Evolutionary conservation across 2,329 filamentous ascomycete genomes (phyloP).

Genomic region (Claviceps citrina): DNA sequence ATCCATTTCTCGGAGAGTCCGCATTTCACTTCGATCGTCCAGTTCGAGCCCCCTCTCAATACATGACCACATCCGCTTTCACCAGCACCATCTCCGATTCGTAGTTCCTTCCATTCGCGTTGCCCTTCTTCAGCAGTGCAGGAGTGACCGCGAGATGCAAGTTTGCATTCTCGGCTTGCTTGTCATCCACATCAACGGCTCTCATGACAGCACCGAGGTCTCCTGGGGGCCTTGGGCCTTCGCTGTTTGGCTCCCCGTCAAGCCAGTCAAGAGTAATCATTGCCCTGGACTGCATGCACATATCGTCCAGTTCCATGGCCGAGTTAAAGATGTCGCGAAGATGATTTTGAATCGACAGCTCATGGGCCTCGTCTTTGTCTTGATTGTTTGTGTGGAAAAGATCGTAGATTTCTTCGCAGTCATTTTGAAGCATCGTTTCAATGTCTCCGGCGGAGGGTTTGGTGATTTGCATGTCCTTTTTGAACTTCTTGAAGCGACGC

Average conservation of each 20-base stretch:
- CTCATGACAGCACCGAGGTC: neutral
- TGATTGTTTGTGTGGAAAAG: neutral
- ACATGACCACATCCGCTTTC: slow-evolving; percentile 1
- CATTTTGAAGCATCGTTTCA: neutral
- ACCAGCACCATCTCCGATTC: slow-evolving; percentile 3
- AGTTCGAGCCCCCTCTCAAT: neutral
- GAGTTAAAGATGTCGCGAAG: neutral
- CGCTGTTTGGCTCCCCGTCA: neutral
- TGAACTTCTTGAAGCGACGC: neutral
- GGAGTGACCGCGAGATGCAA: slow-evolving; percentile 5
- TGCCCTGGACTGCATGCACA: slow-evolving; percentile 1
- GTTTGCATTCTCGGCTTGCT: no score
- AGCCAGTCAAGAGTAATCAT: neutral
- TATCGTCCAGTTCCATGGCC: neutral
- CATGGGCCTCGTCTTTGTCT: neutral
- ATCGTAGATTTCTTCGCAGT: neutral
- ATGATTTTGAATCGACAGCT: neutral
- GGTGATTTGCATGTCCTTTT: neutral
- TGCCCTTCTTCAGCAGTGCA: slow-evolving; percentile 7
- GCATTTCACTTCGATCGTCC: no score
- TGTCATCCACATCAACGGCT: neutral
- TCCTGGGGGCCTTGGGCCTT: neutral
- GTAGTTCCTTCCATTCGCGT: slow-evolving; percentile 7
- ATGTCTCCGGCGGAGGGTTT: neutral
- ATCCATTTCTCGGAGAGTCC: no score